Evolutionary conservation across 2,329 filamentous ascomycete species (phyloP), one percentile per base, ranked within the genome.

Genomic region (Aspergillus brunneoviolaceus): DNA sequence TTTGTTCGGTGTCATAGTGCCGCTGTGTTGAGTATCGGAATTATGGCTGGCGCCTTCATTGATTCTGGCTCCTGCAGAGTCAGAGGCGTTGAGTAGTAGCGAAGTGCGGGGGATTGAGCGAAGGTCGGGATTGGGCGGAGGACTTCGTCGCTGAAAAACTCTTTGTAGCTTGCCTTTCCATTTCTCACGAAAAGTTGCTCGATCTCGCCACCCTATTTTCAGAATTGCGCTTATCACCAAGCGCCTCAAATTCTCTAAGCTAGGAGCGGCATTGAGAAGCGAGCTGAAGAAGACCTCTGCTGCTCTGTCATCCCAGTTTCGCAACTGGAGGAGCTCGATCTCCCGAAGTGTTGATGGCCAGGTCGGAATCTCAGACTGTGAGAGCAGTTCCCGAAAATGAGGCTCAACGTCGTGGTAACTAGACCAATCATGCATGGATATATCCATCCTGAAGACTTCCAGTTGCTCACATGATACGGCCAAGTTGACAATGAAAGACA

Each of bases 231-330:
- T 90, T 65, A 97, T 84, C 1, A 85, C 82, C 11, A 97, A 78
- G 49, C 83, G 81, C 9, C 92, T 87, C 25, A 98, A 82, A 60
- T 86, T 79, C 0, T 82, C 85, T 23, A 98, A 74, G 2, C 83
- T 76, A 1, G 82, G 79, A 0, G 92, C 91, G 53, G 85, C 86
- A 60, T 92, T 83, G 23, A 94, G 84, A 2, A 98, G 80, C 16
- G 91, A 95, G 47, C 85, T 83, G 66, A 97, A 90, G 67, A 97
- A 91, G 59, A 86, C 87, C 67, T 90, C 86, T 0, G 92, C 92
- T 0, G 87, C 85, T 35, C 84, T 81, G 0, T 85, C 82, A 12
- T 84, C 83, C 87, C 89, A 93, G 65, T 91, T 89, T 39, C 91
- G 86, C 62, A 96, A 82, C 62, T 95, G 87, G 48, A 89, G 83